A percentile compares a stretch with the other conserved stretches of the same genome.
These are phyloP conservation scores for Pleurotus pulmonarius DNA, from an alignment of 768 basidiomycete genomes.

Conservation along the genomic window DNA sequence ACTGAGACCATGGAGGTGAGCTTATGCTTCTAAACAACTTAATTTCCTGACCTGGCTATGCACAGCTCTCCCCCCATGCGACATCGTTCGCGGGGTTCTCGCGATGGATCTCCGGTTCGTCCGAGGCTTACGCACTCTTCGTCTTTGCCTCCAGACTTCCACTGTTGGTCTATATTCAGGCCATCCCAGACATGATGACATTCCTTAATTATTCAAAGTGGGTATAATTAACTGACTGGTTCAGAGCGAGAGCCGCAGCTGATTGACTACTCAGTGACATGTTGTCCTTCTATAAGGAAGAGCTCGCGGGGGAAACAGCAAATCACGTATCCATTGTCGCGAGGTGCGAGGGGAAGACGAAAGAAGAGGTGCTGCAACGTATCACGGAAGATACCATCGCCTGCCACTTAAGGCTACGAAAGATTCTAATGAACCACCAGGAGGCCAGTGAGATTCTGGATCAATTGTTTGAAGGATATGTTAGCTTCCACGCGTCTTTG, in stretches of 20 bases:
- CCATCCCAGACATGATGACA: slow-evolving; percentile 8
- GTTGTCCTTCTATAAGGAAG: slow-evolving; percentile 12
- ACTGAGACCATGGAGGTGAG: slow-evolving; percentile 1
- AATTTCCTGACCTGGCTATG: neutral
- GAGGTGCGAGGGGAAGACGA: slow-evolving; percentile 3
- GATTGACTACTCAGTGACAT: slow-evolving; percentile 5
- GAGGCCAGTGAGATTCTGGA: neutral
- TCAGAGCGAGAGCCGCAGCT: neutral
- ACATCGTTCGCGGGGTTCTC: slow-evolving; percentile 1
- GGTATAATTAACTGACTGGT: neutral
- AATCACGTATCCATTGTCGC: slow-evolving; percentile 11
- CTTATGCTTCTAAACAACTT: neutral
- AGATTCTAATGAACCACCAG: neutral
- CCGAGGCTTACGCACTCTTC: slow-evolving; percentile 1
- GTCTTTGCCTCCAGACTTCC: slow-evolving; percentile 1
- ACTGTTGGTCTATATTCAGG: slow-evolving; percentile 5
- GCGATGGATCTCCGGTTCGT: slow-evolving; percentile 4
- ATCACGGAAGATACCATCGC: slow-evolving; percentile 3
- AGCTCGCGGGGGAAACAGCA: slow-evolving; percentile 4
- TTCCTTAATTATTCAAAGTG: slow-evolving; percentile 10
- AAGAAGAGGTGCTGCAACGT: slow-evolving; percentile 2
- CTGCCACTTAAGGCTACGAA: neutral
- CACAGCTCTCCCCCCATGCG: neutral
- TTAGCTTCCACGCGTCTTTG: slow-evolving; percentile 3
- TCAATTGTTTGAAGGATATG: neutral